phyloP scores from a whole-genome alignment of 106 monocot genomes.

The Acorus gramineus region DNA sequence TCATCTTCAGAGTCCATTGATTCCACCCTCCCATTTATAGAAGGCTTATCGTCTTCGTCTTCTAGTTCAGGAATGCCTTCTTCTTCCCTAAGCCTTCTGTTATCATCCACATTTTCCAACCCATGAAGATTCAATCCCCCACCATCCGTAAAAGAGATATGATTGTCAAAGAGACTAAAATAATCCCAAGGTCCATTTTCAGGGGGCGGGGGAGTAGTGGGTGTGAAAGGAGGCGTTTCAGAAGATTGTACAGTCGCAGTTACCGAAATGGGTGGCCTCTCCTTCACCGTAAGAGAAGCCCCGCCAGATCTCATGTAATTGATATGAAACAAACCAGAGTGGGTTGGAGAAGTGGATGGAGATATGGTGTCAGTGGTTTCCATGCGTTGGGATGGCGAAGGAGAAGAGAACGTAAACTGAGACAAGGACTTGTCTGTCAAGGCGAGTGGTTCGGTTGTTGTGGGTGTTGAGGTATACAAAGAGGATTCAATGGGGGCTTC shows the following conservation, averaged over 20 bases:
- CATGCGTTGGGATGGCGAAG: conserved; percentile 40
- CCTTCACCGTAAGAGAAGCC: conserved; percentile 40
- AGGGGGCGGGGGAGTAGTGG: conserved; percentile 13
- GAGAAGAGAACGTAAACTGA: conserved; percentile 52
- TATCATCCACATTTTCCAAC: conserved; percentile 38
- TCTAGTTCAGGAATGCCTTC: conserved; percentile 84
- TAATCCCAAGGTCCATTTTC: conserved; percentile 75
- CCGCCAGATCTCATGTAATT: conserved; percentile 66
- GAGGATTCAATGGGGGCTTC: conserved; percentile 48
- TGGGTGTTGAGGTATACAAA: conserved; percentile 59
- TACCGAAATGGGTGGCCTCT: conserved; percentile 37
- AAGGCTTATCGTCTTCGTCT: conserved; percentile 43
- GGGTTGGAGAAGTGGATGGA: conserved; percentile 38
- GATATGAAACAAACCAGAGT: conserved; percentile 43
- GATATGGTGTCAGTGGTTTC: conserved; percentile 42
- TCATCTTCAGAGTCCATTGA: conserved; percentile 56
- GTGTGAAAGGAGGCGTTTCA: not conserved
- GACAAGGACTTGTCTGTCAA: conserved; percentile 42
- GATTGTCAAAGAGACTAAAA: conserved; percentile 60
- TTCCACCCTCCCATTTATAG: conserved; percentile 26
- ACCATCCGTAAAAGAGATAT: conserved; percentile 52
- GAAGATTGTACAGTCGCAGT: conserved; percentile 32
- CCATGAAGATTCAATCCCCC: conserved; percentile 15
- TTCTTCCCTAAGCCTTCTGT: conserved; percentile 46
- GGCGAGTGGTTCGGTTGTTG: conserved; percentile 40